Percentiles rank a stretch among this genome's conserved stretches.
These are phyloP conservation scores for Detonula confervacea DNA, from an alignment of 352 stramenopile genomes.

Conservation along the genomic window DNA sequence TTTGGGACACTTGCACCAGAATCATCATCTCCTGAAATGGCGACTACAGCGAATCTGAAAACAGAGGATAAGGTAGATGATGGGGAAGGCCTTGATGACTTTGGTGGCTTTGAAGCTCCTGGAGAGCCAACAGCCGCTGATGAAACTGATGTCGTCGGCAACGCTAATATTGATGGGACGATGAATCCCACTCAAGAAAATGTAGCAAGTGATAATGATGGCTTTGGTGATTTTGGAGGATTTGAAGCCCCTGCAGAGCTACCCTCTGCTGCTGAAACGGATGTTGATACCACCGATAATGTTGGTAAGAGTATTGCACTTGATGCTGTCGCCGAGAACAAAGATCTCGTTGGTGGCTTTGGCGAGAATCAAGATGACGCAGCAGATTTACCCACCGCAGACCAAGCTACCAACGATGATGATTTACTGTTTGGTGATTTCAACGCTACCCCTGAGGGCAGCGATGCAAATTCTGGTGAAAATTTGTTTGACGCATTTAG, in stretches of 20 bases:
- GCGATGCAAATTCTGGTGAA: background rate
- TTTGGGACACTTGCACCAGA: no score
- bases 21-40: no score
- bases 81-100: background rate
- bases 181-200: no score
- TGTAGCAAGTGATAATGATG: no score
- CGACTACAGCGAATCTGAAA: no score
- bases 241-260: background rate
- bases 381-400: background rate
- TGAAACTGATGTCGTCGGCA: background rate
- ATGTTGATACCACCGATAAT: background rate
- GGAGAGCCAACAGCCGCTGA: background rate
- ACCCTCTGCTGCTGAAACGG: background rate
- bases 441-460: background rate
- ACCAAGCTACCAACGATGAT: background rate
- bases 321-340: no score
- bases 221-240: background rate
- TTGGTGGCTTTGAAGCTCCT: background rate
- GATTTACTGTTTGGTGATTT: constrained; percentile 17
- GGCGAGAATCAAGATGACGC: background rate
- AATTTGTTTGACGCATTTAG: constrained; percentile 18
- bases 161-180: no score
- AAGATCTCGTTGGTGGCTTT: background rate
- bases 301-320: no score
- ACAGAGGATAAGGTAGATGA: no score